phyloP scores from a whole-genome alignment of 768 basidiomycete species.

The Podaxis sp. region DNA sequence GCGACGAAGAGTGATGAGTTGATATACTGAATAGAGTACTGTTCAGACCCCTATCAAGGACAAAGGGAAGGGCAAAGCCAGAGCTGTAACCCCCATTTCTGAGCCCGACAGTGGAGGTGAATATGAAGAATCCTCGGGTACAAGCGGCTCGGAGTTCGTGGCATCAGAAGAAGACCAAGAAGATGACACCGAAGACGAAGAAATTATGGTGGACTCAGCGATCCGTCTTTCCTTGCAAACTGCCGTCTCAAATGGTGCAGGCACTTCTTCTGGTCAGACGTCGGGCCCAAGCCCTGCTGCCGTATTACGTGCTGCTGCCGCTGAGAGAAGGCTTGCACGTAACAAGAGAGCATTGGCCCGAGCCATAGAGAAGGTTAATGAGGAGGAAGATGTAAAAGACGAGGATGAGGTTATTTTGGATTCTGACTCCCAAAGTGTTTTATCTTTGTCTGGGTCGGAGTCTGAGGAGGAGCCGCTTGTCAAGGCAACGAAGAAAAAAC shows the following conservation, averaged over 20 bases:
- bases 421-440: conserved; percentile 25
- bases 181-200: conserved; percentile 41
- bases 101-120: conserved; percentile 32
- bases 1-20: neutral
- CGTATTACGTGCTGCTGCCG: conserved; percentile 43
- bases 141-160: conserved; percentile 60
- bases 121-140: conserved; percentile 44
- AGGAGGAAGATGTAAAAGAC: conserved; percentile 27
- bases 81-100: conserved; percentile 21
- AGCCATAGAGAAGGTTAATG: conserved; percentile 14
- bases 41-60: conserved; percentile 12
- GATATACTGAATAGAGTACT: conserved; percentile 10
- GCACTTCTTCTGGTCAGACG: conserved; percentile 30
- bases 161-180: conserved; percentile 31
- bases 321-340: conserved; percentile 45
- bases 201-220: conserved; percentile 53
- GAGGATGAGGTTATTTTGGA: conserved; percentile 18
- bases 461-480: conserved; percentile 29
- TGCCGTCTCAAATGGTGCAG: conserved; percentile 23
- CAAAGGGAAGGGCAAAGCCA: conserved; percentile 36
- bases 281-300: conserved; percentile 36
- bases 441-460: conserved; percentile 19
- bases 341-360: conserved; percentile 17
- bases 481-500: conserved; percentile 20
- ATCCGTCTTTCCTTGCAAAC: conserved; percentile 48